phyloP scores from a whole-genome alignment of 306 rosid genomes.

The Pyrus bretschneideri region DNA sequence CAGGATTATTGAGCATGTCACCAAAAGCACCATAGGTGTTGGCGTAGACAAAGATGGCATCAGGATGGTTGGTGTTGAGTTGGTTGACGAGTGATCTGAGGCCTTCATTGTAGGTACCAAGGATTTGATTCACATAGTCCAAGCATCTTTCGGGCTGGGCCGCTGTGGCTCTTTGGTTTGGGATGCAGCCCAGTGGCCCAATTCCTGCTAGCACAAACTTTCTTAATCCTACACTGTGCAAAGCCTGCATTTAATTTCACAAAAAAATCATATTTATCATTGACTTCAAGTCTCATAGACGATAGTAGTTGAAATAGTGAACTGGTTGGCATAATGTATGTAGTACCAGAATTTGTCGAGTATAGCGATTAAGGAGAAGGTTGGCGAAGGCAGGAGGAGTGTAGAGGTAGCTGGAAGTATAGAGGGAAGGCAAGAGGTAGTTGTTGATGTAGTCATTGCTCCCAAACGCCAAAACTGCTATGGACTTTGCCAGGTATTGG shows the following conservation, averaged over 20 bases:
- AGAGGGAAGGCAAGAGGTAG: conserved; percentile 49
- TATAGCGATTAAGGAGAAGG: conserved; percentile 51
- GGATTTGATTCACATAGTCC: conserved; percentile 54
- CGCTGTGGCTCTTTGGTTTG: conserved; percentile 44
- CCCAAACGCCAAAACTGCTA: conserved; percentile 43
- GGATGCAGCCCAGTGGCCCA: conserved; percentile 84
- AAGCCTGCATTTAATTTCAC: conserved; percentile 23
- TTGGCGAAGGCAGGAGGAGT: conserved; percentile 43
- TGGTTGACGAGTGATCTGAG: conserved; percentile 47
- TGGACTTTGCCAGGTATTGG: conserved; percentile 35
- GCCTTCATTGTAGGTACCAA: conserved; percentile 56
- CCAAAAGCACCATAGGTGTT: conserved; percentile 51
- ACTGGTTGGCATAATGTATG: background rate
- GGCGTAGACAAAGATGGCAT: conserved; percentile 44
- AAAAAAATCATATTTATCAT: background rate
- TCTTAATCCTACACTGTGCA: conserved; percentile 46
- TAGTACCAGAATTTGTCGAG: conserved; percentile 39
- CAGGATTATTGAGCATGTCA: conserved; percentile 69
- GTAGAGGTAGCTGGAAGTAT: conserved; percentile 36
- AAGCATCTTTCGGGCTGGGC: conserved; percentile 52
- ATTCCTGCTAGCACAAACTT: conserved; percentile 61
- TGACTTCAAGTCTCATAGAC: background rate
- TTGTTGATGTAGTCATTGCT: conserved; percentile 80
- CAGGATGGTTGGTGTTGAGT: conserved; percentile 38
- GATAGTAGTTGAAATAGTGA: background rate